Percentiles rank a stretch among this genome's conserved stretches.
Evolutionary conservation across 2,329 filamentous ascomycete species (phyloP).

Genomic region (Talaromyces sp.): DNA sequence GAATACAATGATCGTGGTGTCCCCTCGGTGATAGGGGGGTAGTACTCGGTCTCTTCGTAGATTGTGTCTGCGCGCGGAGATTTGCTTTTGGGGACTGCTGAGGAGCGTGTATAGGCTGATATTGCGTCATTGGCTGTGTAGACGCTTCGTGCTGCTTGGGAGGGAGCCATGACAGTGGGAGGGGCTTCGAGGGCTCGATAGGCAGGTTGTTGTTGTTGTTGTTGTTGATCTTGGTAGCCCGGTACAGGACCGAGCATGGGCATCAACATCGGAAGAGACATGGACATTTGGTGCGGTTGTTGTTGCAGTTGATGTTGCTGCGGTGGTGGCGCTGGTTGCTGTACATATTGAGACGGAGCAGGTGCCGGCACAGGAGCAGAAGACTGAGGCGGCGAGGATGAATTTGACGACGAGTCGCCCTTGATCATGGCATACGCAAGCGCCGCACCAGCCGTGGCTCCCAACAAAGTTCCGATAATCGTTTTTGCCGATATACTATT

Average conservation of each 20-base stretch:
- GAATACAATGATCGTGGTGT: not conserved
- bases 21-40: constrained; percentile 17
- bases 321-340: constrained; percentile 18
- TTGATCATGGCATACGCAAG: constrained; percentile 73
- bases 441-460: constrained; percentile 74
- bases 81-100: constrained; percentile 36
- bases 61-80: constrained; percentile 43
- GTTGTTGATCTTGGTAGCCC: constrained; percentile 13
- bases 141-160: constrained; percentile 26
- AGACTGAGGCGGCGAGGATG: constrained; percentile 27
- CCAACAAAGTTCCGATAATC: constrained; percentile 72
- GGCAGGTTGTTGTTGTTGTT: constrained; percentile 25
- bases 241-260: constrained; percentile 18
- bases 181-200: constrained; percentile 37
- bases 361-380: constrained; percentile 27
- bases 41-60: constrained; percentile 41
- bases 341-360: constrained; percentile 16
- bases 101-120: constrained; percentile 35
- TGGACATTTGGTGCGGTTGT: constrained; percentile 13
- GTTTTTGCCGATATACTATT: constrained; percentile 56
- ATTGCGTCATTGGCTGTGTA: constrained; percentile 31
- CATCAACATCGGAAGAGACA: constrained; percentile 17
- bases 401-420: constrained; percentile 47
- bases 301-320: constrained; percentile 22
- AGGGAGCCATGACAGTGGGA: constrained; percentile 25